Evolutionary conservation across 768 basidiomycete species (phyloP), one percentile per base, ranked within the genome.

Genomic region (Xerocomellus amylosporus): DNA sequence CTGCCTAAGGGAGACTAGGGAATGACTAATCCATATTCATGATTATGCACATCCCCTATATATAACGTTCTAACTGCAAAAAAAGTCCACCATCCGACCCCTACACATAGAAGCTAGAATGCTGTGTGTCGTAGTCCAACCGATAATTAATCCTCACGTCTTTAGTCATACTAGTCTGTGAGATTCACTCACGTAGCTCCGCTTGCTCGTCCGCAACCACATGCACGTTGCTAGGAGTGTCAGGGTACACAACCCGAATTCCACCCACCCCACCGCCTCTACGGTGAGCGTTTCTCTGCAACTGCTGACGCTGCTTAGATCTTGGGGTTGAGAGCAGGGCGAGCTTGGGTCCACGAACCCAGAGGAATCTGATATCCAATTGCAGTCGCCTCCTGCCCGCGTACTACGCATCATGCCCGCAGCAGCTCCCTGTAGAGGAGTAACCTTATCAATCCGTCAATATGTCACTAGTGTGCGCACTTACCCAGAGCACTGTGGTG

Each of bases 201-300:
- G 68, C 59, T 72, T 64, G 37, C 73, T 70, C 40, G 67, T 62
- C 19, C 73, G 72, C 62, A 81, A 66, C 81, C 80, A 82, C 60
- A 77, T 64, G 42, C 82, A 77, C 13, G 87, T 86, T 31, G 77
- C 75, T 5, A 78, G 49, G 40, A 87, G 67, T 8, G 86, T 82
- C 55, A 84, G 51, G 12, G 76, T 50, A 62, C 85, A 85, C 19
- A 91, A 67, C 8, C 77, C 79, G 56, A 89, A 84, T 59, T 88
- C 87, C 46, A 85, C 81, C 88, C 89, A 90, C 5, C 86, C 87
- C 15, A 90, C 65, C 1, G 84, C 84, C 68, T 87, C 86, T 8
- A 89, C 83, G 5, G 88, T 87, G 56, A 90, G 72, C 2, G 81
- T 81, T 66, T 89, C 84, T 59, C 86, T 77, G 71, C 90, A 91